phyloP scores from a whole-genome alignment of 1,284 basidiomycete species.

The Anthracocystis setariae region DNA sequence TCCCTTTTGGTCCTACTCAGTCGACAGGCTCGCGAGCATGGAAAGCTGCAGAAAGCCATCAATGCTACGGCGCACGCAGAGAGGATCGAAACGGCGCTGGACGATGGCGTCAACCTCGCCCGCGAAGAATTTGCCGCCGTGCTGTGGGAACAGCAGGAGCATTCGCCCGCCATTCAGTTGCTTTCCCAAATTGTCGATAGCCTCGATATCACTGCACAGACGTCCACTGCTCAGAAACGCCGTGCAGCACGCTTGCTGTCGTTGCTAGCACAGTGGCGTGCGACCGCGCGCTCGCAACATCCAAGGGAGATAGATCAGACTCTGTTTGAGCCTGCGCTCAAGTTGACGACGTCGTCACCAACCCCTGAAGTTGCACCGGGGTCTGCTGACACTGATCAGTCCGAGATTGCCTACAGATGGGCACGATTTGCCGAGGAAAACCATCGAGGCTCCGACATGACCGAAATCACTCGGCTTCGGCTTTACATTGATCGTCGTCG shows the following conservation, averaged over 20 bases:
- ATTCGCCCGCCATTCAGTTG: slow-evolving; percentile 81
- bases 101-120: slow-evolving; percentile 69
- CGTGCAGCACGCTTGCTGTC: slow-evolving; percentile 69
- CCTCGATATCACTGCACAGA: slow-evolving; percentile 8
- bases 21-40: slow-evolving; percentile 77
- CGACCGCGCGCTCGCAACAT: slow-evolving; percentile 83
- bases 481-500: slow-evolving; percentile 79
- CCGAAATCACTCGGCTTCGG: slow-evolving; percentile 78
- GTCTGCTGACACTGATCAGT: slow-evolving; percentile 69
- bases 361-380: neutral
- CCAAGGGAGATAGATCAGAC: slow-evolving; percentile 78
- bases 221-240: slow-evolving; percentile 17
- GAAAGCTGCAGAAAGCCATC: slow-evolving; percentile 81
- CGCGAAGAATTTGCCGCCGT: slow-evolving; percentile 86
- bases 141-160: slow-evolving; percentile 87
- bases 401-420: slow-evolving; percentile 81
- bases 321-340: slow-evolving; percentile 78
- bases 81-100: slow-evolving; percentile 70
- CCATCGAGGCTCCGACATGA: slow-evolving; percentile 77
- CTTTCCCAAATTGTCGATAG: slow-evolving; percentile 70
- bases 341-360: slow-evolving; percentile 14
- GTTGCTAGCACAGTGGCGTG: slow-evolving; percentile 78
- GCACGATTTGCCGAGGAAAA: slow-evolving; percentile 89
- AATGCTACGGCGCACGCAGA: slow-evolving; percentile 84
- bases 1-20: slow-evolving; percentile 79